Conservation (phyloP, 2,329 filamentous ascomycete species). For the Beauveria scarabaeidicola region DNA sequence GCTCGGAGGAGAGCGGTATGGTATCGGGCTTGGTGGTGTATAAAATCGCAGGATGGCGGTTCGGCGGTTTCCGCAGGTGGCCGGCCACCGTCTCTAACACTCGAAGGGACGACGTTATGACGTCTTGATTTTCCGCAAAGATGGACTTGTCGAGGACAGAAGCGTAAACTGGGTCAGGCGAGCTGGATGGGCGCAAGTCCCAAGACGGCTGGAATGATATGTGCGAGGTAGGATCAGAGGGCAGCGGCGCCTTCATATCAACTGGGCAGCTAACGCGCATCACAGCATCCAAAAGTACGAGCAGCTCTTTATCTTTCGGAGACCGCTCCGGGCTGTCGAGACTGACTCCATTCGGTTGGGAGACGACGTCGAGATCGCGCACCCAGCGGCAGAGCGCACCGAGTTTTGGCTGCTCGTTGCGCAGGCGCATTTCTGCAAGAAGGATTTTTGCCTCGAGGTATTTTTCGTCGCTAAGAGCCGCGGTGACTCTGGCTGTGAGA, state of each 20-base stretch:
- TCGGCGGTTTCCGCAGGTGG: conserved; percentile 55
- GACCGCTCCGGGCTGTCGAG: conserved; percentile 27
- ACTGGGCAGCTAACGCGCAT: conserved; percentile 54
- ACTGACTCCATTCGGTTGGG: conserved; percentile 37
- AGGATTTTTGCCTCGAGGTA: conserved; percentile 57
- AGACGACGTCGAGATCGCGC: conserved; percentile 59
- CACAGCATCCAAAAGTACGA: conserved; percentile 55
- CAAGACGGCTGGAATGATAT: conserved; percentile 53
- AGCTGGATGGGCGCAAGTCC: conserved; percentile 42
- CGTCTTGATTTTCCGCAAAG: conserved; percentile 29
- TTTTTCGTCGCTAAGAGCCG: conserved; percentile 55
- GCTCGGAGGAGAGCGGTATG: conserved; percentile 38
- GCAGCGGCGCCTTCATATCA: conserved; percentile 35
- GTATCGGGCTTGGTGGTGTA: conserved; percentile 52
- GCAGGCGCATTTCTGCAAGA: conserved; percentile 61
- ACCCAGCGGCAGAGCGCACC: conserved; percentile 66
- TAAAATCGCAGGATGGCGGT: conserved; percentile 57
- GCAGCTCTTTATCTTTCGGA: conserved; percentile 42
- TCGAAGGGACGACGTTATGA: conserved; percentile 36
- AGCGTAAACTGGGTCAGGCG: conserved; percentile 41
- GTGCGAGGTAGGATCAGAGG: conserved; percentile 29
- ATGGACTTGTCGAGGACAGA: conserved; percentile 52
- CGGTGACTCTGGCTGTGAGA: conserved; percentile 58
- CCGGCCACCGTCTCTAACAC: conserved; percentile 55
- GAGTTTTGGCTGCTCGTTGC: conserved; percentile 56